A percentile compares a stretch with the other conserved stretches of the same genome.
Evolutionary conservation across 75 land plant genomes (phyloP).

Genomic region (Adiantum capillusveneris): DNA sequence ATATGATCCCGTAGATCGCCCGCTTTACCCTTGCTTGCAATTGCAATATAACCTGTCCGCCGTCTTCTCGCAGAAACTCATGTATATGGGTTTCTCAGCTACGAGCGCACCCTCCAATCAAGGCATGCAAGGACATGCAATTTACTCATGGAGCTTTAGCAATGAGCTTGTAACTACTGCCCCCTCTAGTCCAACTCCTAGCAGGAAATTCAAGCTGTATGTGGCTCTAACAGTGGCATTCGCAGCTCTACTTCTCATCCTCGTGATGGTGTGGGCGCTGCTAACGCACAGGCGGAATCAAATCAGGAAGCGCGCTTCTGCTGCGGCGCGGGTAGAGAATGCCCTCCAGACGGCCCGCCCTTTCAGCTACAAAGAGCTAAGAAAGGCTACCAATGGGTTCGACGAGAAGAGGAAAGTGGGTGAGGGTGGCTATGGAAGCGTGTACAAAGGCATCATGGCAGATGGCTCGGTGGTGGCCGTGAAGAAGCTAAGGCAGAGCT

Average conservation of each 20-base stretch:
- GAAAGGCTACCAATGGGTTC: not conserved
- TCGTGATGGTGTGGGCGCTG: not conserved
- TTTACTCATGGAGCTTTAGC: not conserved
- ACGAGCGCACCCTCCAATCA: not conserved
- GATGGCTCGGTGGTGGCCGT: slow-evolving; percentile 1
- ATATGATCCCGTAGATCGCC: too few relatives aligned
- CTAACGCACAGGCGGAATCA: not conserved
- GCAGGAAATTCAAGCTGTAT: not conserved
- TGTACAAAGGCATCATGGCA: not conserved
- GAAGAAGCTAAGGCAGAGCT: not conserved
- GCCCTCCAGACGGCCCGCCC: not conserved
- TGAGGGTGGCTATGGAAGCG: not conserved
- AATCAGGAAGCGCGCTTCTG: not conserved
- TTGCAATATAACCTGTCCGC: not conserved
- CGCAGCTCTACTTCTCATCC: not conserved
- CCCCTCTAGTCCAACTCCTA: too few relatives aligned
- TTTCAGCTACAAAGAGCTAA: slow-evolving; percentile 6
- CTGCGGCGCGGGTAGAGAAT: not conserved
- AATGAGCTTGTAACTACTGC: not conserved
- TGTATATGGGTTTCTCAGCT: slow-evolving; percentile 1
- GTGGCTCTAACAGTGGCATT: not conserved
- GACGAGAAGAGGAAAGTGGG: not conserved
- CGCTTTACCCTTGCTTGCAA: not conserved
- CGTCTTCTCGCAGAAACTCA: not conserved
- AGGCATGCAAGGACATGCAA: not conserved